A percentile compares a stretch with the other conserved stretches of the same genome.
phyloP scores from a whole-genome alignment of 306 rosid species.

The Trifolium dubium region DNA sequence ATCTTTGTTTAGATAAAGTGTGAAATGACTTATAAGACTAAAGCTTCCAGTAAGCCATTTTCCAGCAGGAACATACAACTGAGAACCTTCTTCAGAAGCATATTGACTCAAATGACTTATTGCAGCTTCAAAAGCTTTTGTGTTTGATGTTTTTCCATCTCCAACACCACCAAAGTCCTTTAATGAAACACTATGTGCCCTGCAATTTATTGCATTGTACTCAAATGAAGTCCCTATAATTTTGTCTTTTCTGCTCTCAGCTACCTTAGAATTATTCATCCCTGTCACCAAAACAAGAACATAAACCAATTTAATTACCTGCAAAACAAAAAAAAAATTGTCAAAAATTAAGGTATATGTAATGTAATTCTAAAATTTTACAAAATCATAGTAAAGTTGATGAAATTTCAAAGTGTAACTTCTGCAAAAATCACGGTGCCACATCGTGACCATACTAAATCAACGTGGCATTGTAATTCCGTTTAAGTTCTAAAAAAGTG shows the following conservation, averaged over 20 bases:
- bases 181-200: constrained; percentile 70
- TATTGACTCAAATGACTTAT: constrained; percentile 57
- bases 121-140: constrained; percentile 71
- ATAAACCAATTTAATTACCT: constrained; percentile 42
- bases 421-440: too few species aligned
- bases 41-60: constrained; percentile 89
- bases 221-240: constrained; percentile 42
- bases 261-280: constrained; percentile 47
- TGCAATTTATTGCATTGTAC: constrained; percentile 70
- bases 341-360: neutral
- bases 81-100: constrained; percentile 63
- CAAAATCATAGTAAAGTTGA: neutral
- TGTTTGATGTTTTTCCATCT: constrained; percentile 73
- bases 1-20: constrained; percentile 61
- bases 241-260: constrained; percentile 51
- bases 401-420: too few species aligned
- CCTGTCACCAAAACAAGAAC: constrained; percentile 45
- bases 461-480: too few species aligned
- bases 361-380: constrained; percentile 1
- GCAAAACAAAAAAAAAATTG: constrained; percentile 12
- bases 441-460: neutral
- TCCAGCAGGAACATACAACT: constrained; percentile 75
- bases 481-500: neutral
- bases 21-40: constrained; percentile 73
- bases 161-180: constrained; percentile 83